A percentile compares a stretch with the other conserved stretches of the same genome.
These are phyloP conservation scores for Tetrahymena elliotti DNA, from an alignment of 73 alveolate species.

Conservation along the genomic window DNA sequence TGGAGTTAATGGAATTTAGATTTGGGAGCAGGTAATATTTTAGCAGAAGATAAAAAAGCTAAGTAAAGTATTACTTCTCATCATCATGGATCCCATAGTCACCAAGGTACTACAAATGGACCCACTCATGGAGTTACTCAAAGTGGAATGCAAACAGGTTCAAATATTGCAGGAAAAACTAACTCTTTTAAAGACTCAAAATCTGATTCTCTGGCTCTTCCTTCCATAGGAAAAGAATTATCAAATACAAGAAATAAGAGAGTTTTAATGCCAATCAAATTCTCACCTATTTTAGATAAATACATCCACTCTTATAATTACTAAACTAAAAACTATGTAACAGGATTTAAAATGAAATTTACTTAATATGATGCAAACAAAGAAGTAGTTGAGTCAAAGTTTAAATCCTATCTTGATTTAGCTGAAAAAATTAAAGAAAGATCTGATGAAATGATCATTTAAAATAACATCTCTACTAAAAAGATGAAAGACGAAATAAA, in stretches of 20 bases:
- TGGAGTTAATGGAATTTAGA: slow-evolving; percentile 48
- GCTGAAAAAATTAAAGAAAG: slow-evolving; percentile 32
- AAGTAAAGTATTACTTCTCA: slow-evolving; percentile 5
- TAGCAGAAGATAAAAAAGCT: slow-evolving; percentile 14
- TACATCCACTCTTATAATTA: slow-evolving; percentile 36
- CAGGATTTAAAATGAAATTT: slow-evolving; percentile 46
- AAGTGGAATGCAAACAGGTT: neutral
- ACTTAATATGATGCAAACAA: slow-evolving; percentile 33
- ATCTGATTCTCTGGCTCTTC: slow-evolving; percentile 7
- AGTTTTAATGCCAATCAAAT: slow-evolving; percentile 37
- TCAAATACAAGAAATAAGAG: slow-evolving; percentile 30
- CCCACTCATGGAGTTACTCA: neutral
- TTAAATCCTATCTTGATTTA: slow-evolving; percentile 17
- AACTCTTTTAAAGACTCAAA: neutral
- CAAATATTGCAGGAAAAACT: neutral
- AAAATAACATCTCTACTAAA: slow-evolving; percentile 5
- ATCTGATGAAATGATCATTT: slow-evolving; percentile 29
- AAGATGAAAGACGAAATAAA: slow-evolving; percentile 30
- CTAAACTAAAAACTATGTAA: slow-evolving; percentile 34
- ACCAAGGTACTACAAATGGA: neutral
- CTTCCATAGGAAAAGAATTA: neutral
- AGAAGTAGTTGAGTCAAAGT: slow-evolving; percentile 43
- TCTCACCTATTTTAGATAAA: slow-evolving; percentile 42
- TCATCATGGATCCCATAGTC: neutral
- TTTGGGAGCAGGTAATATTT: slow-evolving; percentile 54